Evolutionary conservation across 2,329 filamentous ascomycete genomes (phyloP).

Genomic region (Monosporascus ibericus): DNA sequence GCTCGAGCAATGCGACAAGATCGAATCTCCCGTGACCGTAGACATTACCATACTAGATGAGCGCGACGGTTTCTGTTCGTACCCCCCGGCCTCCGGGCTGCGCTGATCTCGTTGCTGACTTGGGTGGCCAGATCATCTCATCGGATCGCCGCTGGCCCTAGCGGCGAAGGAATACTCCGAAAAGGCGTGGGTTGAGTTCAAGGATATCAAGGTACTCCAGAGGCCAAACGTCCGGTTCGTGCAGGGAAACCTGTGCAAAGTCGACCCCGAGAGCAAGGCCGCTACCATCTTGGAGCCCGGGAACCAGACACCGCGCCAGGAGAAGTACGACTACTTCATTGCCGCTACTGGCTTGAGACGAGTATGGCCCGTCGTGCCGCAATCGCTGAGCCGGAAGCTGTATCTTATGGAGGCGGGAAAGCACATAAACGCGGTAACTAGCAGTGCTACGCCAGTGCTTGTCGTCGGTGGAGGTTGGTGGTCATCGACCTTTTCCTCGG

Average conservation of each 20-base stretch:
- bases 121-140: constrained; percentile 56
- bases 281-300: constrained; percentile 48
- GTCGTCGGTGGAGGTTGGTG: constrained; percentile 63
- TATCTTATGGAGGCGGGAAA: constrained; percentile 57
- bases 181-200: constrained; percentile 65
- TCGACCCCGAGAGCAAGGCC: constrained; percentile 55
- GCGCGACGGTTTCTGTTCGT: constrained; percentile 75
- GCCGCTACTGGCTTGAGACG: constrained; percentile 64
- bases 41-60: constrained; percentile 73
- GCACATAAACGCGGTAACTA: constrained; percentile 50
- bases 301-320: constrained; percentile 34
- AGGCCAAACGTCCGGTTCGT: constrained; percentile 56
- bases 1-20: constrained; percentile 54
- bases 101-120: constrained; percentile 1
- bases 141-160: constrained; percentile 68
- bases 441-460: constrained; percentile 53
- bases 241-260: constrained; percentile 55
- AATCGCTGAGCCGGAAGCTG: constrained; percentile 52
- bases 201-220: constrained; percentile 61
- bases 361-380: constrained; percentile 67
- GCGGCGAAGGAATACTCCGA: constrained; percentile 56
- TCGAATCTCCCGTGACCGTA: constrained; percentile 44
- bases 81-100: not conserved
- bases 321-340: constrained; percentile 69
- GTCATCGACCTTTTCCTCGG: not conserved